These are phyloP conservation scores for Zizania palustris DNA, from an alignment of 202 grass and related monocot genomes.

Conservation along the genomic window DNA sequence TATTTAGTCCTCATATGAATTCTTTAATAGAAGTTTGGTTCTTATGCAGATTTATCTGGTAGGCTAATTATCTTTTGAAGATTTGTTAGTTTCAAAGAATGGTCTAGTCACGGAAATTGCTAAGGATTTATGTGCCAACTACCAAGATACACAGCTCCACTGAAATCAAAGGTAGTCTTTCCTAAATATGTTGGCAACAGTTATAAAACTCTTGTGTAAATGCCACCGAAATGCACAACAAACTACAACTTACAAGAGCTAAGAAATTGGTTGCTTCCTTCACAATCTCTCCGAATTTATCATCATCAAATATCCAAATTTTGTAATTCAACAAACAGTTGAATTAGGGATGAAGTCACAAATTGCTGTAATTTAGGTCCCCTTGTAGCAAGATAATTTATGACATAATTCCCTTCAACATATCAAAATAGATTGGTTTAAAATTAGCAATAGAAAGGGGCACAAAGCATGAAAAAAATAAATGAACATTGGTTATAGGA, in stretches of 20 bases:
- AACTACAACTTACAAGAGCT: slow-evolving; percentile 89
- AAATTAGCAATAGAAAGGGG: too few relatives aligned
- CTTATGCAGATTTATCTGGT: slow-evolving; percentile 18
- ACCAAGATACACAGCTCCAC: slow-evolving; percentile 7
- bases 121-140: slow-evolving; percentile 11
- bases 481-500: too few relatives aligned
- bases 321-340: too few relatives aligned
- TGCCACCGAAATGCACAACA: slow-evolving; percentile 30
- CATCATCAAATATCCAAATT: too few relatives aligned
- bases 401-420: too few relatives aligned
- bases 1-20: too few relatives aligned
- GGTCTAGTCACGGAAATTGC: slow-evolving; percentile 11
- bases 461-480: too few relatives aligned
- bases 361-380: too few relatives aligned
- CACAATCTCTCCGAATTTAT: too few relatives aligned
- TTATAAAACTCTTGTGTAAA: slow-evolving; percentile 29
- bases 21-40: slow-evolving; percentile 9
- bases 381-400: too few relatives aligned
- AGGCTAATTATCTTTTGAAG: slow-evolving; percentile 14
- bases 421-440: too few relatives aligned
- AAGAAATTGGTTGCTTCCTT: slow-evolving; percentile 95
- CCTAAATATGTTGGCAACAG: not conserved
- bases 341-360: too few relatives aligned
- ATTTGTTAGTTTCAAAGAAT: slow-evolving; percentile 11
- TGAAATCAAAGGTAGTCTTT: slow-evolving; percentile 24